Conservation (phyloP, 805 yeast genomes). For the Saturnispora zaruensis region DNA sequence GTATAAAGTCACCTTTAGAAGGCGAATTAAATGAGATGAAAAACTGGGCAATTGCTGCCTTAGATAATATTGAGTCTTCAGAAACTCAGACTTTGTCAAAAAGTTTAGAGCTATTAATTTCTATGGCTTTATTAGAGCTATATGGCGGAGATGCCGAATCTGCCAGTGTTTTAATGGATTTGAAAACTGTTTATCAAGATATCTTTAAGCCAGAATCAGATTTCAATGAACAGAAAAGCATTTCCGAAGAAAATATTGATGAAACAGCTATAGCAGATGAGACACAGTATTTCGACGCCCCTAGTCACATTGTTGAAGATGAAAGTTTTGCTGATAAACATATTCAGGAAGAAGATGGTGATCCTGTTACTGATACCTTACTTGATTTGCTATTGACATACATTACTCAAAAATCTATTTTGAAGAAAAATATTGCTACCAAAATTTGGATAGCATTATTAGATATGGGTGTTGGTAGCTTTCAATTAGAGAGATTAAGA, state of each 20-base stretch:
- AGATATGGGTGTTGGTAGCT: constrained; percentile 31
- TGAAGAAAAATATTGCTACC: constrained; percentile 49
- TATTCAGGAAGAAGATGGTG: constrained; percentile 32
- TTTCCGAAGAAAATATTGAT: not conserved
- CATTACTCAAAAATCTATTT: constrained; percentile 46
- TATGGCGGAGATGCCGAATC: constrained; percentile 75
- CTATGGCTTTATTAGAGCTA: constrained; percentile 69
- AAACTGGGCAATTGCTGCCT: constrained; percentile 14
- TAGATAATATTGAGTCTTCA: constrained; percentile 31
- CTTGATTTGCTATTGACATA: constrained; percentile 50
- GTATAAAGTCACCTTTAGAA: constrained; percentile 11
- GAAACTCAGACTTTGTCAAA: constrained; percentile 27
- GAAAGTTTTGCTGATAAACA: constrained; percentile 21
- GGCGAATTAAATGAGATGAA: constrained; percentile 47
- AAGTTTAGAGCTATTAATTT: constrained; percentile 64
- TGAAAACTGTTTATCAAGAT: constrained; percentile 50
- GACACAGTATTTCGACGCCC: constrained; percentile 8
- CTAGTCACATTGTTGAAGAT: constrained; percentile 15
- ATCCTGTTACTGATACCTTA: constrained; percentile 27
- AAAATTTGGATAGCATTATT: constrained; percentile 42
- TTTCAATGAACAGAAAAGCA: not conserved
- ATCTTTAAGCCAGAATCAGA: constrained; percentile 14
- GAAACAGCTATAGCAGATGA: constrained; percentile 6
- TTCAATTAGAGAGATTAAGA: constrained; percentile 41
- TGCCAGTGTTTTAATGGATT: constrained; percentile 61